Evolutionary conservation across 1,284 basidiomycete species (phyloP).

Genomic region (Phenoliferia sp.): DNA sequence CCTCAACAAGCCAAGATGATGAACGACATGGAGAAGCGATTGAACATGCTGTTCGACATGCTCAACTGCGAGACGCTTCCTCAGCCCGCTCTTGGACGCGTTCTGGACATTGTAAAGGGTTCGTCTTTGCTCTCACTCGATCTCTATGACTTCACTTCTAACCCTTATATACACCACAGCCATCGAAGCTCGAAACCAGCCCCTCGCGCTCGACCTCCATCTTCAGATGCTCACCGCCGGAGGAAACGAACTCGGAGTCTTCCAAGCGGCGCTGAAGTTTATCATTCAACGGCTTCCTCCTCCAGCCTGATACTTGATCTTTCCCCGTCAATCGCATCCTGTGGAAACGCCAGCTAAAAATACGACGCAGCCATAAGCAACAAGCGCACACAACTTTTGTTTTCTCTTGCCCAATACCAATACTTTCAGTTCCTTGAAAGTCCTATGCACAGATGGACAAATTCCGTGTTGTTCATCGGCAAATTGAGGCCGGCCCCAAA

Average conservation of each 20-base stretch:
- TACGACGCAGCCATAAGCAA: too few relatives aligned
- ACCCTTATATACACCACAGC: conserved; percentile 13
- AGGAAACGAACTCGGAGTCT: conserved; percentile 29
- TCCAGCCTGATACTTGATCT: too few relatives aligned
- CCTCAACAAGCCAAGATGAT: conserved; percentile 76
- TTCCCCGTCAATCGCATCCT: too few relatives aligned
- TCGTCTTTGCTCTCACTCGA: conserved; percentile 1
- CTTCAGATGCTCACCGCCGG: conserved; percentile 28
- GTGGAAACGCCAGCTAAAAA: too few relatives aligned
- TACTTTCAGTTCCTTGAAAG: too few relatives aligned
- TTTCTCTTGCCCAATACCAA: too few relatives aligned
- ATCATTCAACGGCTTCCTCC: conserved; percentile 30
- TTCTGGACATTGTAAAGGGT: conserved; percentile 41
- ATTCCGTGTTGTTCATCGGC: too few relatives aligned
- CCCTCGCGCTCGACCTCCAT: conserved; percentile 33
- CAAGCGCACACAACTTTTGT: too few relatives aligned
- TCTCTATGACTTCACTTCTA: background rate
- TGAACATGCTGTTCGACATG: conserved; percentile 82
- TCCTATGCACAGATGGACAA: too few relatives aligned
- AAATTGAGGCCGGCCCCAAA: too few relatives aligned
- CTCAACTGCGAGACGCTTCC: conserved; percentile 81
- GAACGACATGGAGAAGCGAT: conserved; percentile 80
- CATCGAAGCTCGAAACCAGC: conserved; percentile 31
- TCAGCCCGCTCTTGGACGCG: conserved; percentile 33
- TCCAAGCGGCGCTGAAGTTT: conserved; percentile 35